These are phyloP conservation scores for Rhodomyrtus tomentosa DNA, from an alignment of 345 rosid species.

Conservation along the genomic window DNA sequence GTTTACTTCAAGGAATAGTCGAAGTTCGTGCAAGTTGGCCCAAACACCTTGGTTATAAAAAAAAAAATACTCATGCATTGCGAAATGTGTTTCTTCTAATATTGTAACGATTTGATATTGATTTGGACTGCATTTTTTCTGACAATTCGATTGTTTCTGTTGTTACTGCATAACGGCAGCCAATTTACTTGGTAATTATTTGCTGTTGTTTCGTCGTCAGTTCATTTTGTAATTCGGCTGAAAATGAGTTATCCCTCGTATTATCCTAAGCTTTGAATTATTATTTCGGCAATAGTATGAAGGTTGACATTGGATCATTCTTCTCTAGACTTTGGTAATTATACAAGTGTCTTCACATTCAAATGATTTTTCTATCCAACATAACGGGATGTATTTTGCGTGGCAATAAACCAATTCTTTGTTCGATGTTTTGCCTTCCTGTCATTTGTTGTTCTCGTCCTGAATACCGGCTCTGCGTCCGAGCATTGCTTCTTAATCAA, in stretches of 20 bases:
- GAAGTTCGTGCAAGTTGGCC: too few species aligned
- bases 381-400: neutral
- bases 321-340: neutral
- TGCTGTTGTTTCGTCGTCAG: neutral
- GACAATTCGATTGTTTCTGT: too few species aligned
- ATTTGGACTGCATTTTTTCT: neutral
- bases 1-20: too few species aligned
- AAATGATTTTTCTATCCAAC: conserved; percentile 21
- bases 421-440: conserved; percentile 33
- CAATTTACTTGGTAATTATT: neutral
- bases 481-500: conserved; percentile 77
- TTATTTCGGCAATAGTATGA: neutral
- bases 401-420: neutral
- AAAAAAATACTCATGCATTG: neutral
- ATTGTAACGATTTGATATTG: neutral
- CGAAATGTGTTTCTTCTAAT: neutral
- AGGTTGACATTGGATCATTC: neutral
- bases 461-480: conserved; percentile 49
- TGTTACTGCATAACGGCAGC: neutral
- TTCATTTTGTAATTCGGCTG: neutral
- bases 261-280: neutral
- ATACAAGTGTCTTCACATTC: neutral
- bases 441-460: conserved; percentile 82
- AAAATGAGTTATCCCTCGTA: neutral
- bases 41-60: too few species aligned